Base-by-base conservation (phyloP, 139 green algal genomes). In the Micractinium sp. region DNA sequence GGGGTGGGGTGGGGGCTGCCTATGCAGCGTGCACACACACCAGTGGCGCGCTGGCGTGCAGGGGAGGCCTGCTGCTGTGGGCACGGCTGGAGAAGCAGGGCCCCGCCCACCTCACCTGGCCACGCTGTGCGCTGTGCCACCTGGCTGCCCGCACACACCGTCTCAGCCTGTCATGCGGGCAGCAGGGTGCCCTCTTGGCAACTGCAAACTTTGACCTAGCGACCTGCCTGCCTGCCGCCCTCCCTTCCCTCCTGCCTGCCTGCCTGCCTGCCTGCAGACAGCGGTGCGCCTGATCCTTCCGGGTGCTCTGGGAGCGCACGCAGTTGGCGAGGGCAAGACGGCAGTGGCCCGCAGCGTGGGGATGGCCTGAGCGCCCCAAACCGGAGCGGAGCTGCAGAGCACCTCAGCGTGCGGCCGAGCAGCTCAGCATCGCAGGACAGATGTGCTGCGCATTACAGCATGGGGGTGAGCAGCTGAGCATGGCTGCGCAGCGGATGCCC, bases 241-340 rank as follows among this genome's bases (percentile, higher is more conserved):
- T 5, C 47, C 7, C 47, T 9, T 56, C 47, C 47, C 47, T 56
- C 47, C 47, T 56, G 18, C 35, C 36, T 83, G 18, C n/a, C 38
- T 25, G 41, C 41, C 78, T 12, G n/a, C 39, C 2, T 56, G 19
- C 78, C 13, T 96, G 77, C 95, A 97, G 91, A 96, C 95, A 29
- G 93, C 94, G 29, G 93, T 96, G 63, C 82, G 95, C 36, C 91
- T 97, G 38, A 92, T 95, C 80, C 91, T 97, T 63, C 94, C 95
- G 31, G 95, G 95, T 36, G 92, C 95, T 90, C 93, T 97, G 47
- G 95, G 93, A 74, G 94, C 95, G 92, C 94, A 97, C 85, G 95
- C 95, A n/a, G 90, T 96, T 33, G 92, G 89, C 81, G 95, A 97
- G 89, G 95, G 95, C 77, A 96, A 93, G 85, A 96, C 97, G 93